Evolutionary conservation across 768 basidiomycete species (phyloP).

Genomic region (Peribolospora kevripleyi): DNA sequence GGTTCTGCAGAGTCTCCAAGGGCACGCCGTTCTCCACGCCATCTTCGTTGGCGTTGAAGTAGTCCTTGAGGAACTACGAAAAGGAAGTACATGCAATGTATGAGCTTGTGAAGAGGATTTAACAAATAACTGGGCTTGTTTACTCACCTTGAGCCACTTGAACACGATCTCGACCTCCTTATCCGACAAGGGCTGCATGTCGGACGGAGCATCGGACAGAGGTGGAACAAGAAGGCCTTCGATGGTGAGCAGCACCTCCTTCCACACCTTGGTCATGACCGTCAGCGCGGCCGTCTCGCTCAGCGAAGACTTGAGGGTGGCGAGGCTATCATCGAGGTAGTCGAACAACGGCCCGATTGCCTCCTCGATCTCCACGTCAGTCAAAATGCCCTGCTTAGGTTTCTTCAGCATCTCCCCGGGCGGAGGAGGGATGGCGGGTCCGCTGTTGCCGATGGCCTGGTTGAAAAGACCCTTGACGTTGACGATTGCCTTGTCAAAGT

Average conservation of each 20-base stretch:
- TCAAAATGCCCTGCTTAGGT: constrained; percentile 41
- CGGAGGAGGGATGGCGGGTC: constrained; percentile 54
- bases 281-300: constrained; percentile 43
- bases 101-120: background rate
- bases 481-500: constrained; percentile 50
- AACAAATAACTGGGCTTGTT: background rate
- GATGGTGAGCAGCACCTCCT: constrained; percentile 66
- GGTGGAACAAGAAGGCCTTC: constrained; percentile 79
- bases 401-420: constrained; percentile 48
- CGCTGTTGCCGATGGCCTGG: constrained; percentile 40
- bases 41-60: constrained; percentile 84
- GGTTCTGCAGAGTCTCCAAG: constrained; percentile 63
- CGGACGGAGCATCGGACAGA: constrained; percentile 55
- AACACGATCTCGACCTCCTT: constrained; percentile 98
- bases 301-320: constrained; percentile 68
- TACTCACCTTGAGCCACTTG: constrained; percentile 78
- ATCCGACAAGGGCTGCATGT: constrained; percentile 75
- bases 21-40: constrained; percentile 68
- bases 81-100: background rate
- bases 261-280: constrained; percentile 87
- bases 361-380: constrained; percentile 79
- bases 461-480: constrained; percentile 60
- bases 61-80: constrained; percentile 64
- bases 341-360: constrained; percentile 81
- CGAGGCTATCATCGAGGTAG: constrained; percentile 82